These are phyloP conservation scores for Petunia secreta DNA, from an alignment of 257 asterid genomes.

Conservation along the genomic window DNA sequence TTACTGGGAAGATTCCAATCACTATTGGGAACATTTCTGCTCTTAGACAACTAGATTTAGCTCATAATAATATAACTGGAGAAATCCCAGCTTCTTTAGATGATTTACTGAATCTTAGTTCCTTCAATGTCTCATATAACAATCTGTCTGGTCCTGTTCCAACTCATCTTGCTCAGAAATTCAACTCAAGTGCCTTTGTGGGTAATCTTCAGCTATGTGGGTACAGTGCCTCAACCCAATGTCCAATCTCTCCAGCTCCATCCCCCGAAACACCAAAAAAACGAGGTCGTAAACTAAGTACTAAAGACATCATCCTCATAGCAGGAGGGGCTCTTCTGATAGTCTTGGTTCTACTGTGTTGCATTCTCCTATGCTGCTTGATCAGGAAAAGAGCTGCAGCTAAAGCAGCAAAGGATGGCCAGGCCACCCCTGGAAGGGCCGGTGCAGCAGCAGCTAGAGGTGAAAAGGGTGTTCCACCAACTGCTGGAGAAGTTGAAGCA, in stretches of 20 bases:
- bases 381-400: slow-evolving; percentile 57
- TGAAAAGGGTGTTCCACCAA: slow-evolving; percentile 47
- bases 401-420: slow-evolving; percentile 39
- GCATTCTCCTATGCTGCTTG: slow-evolving; percentile 64
- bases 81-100: slow-evolving; percentile 70
- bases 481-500: slow-evolving; percentile 50
- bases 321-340: slow-evolving; percentile 73
- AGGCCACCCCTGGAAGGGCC: slow-evolving; percentile 23
- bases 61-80: slow-evolving; percentile 63
- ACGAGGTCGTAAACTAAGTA: slow-evolving; percentile 49
- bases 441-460: slow-evolving; percentile 31
- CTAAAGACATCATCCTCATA: slow-evolving; percentile 75
- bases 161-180: slow-evolving; percentile 50
- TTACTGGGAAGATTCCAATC: slow-evolving; percentile 55
- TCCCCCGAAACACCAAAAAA: slow-evolving; percentile 32
- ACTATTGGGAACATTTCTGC: slow-evolving; percentile 55
- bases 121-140: slow-evolving; percentile 82
- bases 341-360: slow-evolving; percentile 57
- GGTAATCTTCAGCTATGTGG: slow-evolving; percentile 88
- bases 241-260: slow-evolving; percentile 46
- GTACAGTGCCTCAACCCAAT: slow-evolving; percentile 53
- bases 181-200: slow-evolving; percentile 66
- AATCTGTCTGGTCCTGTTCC: slow-evolving; percentile 85
- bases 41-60: slow-evolving; percentile 64
- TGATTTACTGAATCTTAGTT: slow-evolving; percentile 55